Base-by-base conservation (phyloP, 2,329 filamentous ascomycete species). In the Trichoderma breve region DNA sequence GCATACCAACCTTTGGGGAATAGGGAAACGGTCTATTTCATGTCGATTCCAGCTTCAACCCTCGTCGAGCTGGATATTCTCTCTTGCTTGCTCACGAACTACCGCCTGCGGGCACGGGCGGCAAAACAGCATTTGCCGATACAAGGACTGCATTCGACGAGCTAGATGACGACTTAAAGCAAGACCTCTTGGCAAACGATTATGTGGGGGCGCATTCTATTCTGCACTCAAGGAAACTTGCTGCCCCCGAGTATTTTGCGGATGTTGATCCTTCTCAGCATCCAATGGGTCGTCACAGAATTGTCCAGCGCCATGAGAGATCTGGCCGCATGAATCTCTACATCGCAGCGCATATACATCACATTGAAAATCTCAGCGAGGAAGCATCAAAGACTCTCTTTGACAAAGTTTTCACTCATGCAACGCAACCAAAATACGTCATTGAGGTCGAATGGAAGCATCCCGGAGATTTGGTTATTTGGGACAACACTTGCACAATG, bases 401-500 rank as follows among this genome's bases (percentile, higher is more conserved):
- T 3, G 77, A 81, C 14, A 77, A 73, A n/a, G 78, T 89, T n/a
- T 84, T 84, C 51, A 75, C 76, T 3, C 86, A 88, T 76, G 83
- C 81, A 0, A 84, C 83, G 6, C 83, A 86, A 78, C 77, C 81
- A 1, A 84, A 85, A 75, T 86, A 86, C 74, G 77, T 82, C 0
- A 72, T 85, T 8, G 81, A 79, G 6, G 81, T 69, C 18, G 65
- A 69, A n/a, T 69, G 65, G 65, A 43, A 51, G n/a, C 12, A 58
- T 8, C 53, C 55, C 0, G 65, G 65, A 21, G 65, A 69, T n/a
- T 21, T 69, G 15, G 55, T 69, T 89, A 82, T 88, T 21, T 90
- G 88, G 88, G 88, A 90, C 74, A 90, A 90, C 76, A 85, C 86
- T 0, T 84, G 82, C 63, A 85, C 86, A 18, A 83, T 90, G 82